Evolutionary conservation across 139 green algal genomes (phyloP), one percentile per base, ranked within the genome.

Genomic region (Chlamydomonas schloesseri): DNA sequence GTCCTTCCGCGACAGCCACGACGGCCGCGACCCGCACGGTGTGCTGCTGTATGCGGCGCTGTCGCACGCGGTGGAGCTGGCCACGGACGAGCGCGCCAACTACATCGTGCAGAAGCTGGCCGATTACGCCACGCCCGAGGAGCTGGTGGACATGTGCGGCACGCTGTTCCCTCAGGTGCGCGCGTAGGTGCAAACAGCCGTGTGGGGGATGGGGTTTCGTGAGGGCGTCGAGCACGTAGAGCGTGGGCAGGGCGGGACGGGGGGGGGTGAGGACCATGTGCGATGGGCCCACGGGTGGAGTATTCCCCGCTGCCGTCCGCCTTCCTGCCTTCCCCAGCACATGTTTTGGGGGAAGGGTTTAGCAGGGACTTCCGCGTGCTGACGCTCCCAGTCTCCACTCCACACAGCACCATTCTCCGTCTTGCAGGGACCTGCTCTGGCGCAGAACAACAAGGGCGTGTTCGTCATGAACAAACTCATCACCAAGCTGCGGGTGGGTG

Each of bases 371-470:
- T n/a, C n/a, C n/a, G n/a, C n/a, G n/a, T n/a, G n/a, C n/a, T n/a
- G n/a, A n/a, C n/a, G n/a, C n/a, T n/a, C n/a, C n/a, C n/a, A n/a
- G n/a, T n/a, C n/a, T n/a, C n/a, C n/a, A n/a, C n/a, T n/a, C n/a
- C n/a, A n/a, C n/a, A n/a, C n/a, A n/a, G n/a, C 13, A 37, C n/a
- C 3, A 13, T 21, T 28, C 17, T 20, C 64, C 26, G 37, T 17
- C 3, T 20, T 71, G 11, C 78, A 78, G 80, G 80, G 80, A 23
- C 80, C 80, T 24, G 14, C 21, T 1, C 82, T 79, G 58, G 72
- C 62, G 69, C 21, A 53, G 20, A 62, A 91, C 71, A 67, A 83
- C 62, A 91, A 91, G 81, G 88, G 82, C 33, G 88, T 89, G 36
- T 91, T 85, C 58, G 88, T 91, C 37, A 69, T 89, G 80, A 73